These are phyloP conservation scores for Eustoma russellianum DNA, from an alignment of 257 asterid genomes.

Conservation along the genomic window DNA sequence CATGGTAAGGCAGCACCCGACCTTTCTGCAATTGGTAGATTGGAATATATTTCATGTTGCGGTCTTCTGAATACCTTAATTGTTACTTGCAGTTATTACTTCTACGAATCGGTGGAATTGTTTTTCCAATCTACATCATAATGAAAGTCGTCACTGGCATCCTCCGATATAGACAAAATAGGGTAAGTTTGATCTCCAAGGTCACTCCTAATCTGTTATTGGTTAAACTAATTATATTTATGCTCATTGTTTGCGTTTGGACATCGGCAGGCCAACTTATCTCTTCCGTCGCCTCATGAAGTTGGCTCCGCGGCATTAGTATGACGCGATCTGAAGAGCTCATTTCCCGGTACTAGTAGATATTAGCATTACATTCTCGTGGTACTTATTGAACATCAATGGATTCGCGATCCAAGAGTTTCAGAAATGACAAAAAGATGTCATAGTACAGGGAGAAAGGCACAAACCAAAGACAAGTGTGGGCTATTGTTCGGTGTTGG, in stretches of 20 bases:
- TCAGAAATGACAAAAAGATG: no score
- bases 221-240: no score
- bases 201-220: neutral
- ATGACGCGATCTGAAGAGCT: slow-evolving; percentile 6
- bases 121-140: slow-evolving; percentile 74
- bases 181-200: slow-evolving; percentile 26
- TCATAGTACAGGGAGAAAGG: no score
- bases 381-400: slow-evolving; percentile 1
- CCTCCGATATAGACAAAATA: slow-evolving; percentile 42
- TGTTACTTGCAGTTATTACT: slow-evolving; percentile 48
- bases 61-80: slow-evolving; percentile 4
- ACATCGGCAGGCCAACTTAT: slow-evolving; percentile 29
- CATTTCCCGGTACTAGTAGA: neutral
- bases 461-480: no score
- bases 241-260: neutral
- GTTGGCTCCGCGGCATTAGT: slow-evolving; percentile 18
- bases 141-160: slow-evolving; percentile 63
- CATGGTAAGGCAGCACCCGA: slow-evolving; percentile 40
- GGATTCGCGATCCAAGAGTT: neutral
- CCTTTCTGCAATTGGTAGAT: neutral
- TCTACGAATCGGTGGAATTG: slow-evolving; percentile 63
- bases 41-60: neutral
- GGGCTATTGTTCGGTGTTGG: no score
- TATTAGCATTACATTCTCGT: neutral
- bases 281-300: slow-evolving; percentile 38